These are phyloP conservation scores for Musa schizocarpa DNA, from an alignment of 176 grass and related monocot genomes.

Conservation along the genomic window DNA sequence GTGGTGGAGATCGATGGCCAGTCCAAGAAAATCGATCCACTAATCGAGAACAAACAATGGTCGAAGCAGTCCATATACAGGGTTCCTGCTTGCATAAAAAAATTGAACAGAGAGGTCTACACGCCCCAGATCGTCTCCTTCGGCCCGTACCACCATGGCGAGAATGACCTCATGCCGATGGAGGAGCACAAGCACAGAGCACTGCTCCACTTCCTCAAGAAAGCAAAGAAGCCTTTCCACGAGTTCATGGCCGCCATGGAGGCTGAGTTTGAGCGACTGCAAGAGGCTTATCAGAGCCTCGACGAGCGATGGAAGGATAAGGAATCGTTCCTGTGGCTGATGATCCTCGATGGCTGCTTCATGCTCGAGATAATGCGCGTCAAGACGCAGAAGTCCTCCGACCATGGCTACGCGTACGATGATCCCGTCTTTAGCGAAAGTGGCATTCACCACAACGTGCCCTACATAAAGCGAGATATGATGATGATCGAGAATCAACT, in stretches of 20 bases:
- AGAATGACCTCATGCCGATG: slow-evolving; percentile 35
- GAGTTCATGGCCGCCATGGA: slow-evolving; percentile 33
- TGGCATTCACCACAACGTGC: slow-evolving; percentile 50
- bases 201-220: slow-evolving; percentile 54
- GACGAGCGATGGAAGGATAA: slow-evolving; percentile 22
- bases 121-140: slow-evolving; percentile 57
- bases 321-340: slow-evolving; percentile 40
- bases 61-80: slow-evolving; percentile 52
- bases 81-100: slow-evolving; percentile 62
- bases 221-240: slow-evolving; percentile 16
- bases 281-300: slow-evolving; percentile 38
- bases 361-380: slow-evolving; percentile 57
- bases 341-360: slow-evolving; percentile 76
- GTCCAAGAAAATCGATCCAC: slow-evolving; percentile 21
- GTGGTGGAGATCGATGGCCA: slow-evolving; percentile 34
- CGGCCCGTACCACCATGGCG: slow-evolving; percentile 60
- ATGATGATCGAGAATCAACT: slow-evolving; percentile 82
- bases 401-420: slow-evolving; percentile 39
- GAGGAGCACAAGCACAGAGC: slow-evolving; percentile 73
- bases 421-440: slow-evolving; percentile 70
- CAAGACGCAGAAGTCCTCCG: not conserved
- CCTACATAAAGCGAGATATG: slow-evolving; percentile 61
- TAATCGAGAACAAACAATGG: slow-evolving; percentile 33
- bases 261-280: slow-evolving; percentile 21
- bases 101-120: slow-evolving; percentile 45